Conservation (phyloP, 306 rosid species). For the Citrullus colocynthis region DNA sequence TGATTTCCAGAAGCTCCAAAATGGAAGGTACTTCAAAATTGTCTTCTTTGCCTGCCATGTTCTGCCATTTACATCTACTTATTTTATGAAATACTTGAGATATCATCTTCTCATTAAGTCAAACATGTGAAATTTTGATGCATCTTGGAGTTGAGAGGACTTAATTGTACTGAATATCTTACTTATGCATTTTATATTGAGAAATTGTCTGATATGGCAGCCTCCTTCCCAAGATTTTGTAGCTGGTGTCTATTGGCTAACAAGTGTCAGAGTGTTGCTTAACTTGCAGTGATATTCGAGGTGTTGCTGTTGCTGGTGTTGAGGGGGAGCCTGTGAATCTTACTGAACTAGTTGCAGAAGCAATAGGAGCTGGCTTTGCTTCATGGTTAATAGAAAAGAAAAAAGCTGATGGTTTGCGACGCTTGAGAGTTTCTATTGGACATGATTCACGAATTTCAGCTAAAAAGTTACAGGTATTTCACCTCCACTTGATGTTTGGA, state of each 20-base stretch:
- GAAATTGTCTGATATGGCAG: neutral
- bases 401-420: constrained; percentile 41
- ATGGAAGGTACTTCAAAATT: constrained; percentile 55
- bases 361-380: constrained; percentile 85
- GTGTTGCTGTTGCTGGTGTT: constrained; percentile 82
- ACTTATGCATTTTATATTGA: neutral
- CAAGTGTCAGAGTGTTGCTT: constrained; percentile 13
- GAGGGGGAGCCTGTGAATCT: constrained; percentile 77
- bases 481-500: neutral
- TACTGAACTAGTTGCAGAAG: constrained; percentile 83
- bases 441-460: constrained; percentile 89
- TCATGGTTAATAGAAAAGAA: constrained; percentile 79
- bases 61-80: neutral
- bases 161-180: neutral
- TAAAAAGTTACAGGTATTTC: constrained; percentile 54
- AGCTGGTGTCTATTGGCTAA: neutral
- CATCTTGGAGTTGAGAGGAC: neutral
- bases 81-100: neutral
- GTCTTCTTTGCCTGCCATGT: neutral
- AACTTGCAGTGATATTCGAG: constrained; percentile 73
- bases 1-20: constrained; percentile 75
- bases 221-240: neutral
- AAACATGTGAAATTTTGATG: neutral
- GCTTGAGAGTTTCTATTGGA: constrained; percentile 71
- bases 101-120: neutral